Evolutionary conservation across 2,329 filamentous ascomycete genomes (phyloP), one percentile per base, ranked within the genome.

Genomic region (Trichoderma aggressivum): DNA sequence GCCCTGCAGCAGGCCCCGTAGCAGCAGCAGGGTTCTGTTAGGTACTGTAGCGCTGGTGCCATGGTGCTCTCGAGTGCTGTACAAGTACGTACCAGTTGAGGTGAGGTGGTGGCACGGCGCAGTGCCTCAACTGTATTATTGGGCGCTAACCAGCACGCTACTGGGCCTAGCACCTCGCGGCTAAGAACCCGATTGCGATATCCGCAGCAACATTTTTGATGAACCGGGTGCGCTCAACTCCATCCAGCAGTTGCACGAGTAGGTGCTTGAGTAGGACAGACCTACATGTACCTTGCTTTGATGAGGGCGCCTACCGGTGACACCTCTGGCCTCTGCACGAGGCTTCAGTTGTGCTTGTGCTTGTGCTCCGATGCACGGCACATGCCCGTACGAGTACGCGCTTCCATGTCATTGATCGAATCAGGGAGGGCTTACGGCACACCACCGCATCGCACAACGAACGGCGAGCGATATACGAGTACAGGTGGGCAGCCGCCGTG

Each of bases 131-230:
- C 26, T 36, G 58, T 34, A 65, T 21, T 36, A 32, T 30, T 56
- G 28, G 55, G 21, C 34, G 28, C 50, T 59, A 59, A 58, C 55
- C 28, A 32, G 28, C 64, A 47, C 55, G 55, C 64, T 68, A 68
- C 64, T 34, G 53, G 36, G 26, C n/a, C 28, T 68, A 68, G 55
- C 55, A 68, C 55, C 53, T 68, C 64, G 64, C 64, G 64, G 64
- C 64, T 68, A 59, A 36, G 53, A 50, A 59, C 55, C 64, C 64
- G 64, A 60, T 66, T 60, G 64, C 53, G 64, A 68, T 68, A 68
- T 60, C 55, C 64, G 64, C 64, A 59, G 39, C 64, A 58, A 21
- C 62, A 56, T 16, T n/a, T 59, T n/a, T 12, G 47, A 24, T 24
- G 47, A 50, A 50, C n/a, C n/a, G 43, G 43, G 43, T 50, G 43